phyloP scores from a whole-genome alignment of 306 rosid species.

The Corylus heterophylla region DNA sequence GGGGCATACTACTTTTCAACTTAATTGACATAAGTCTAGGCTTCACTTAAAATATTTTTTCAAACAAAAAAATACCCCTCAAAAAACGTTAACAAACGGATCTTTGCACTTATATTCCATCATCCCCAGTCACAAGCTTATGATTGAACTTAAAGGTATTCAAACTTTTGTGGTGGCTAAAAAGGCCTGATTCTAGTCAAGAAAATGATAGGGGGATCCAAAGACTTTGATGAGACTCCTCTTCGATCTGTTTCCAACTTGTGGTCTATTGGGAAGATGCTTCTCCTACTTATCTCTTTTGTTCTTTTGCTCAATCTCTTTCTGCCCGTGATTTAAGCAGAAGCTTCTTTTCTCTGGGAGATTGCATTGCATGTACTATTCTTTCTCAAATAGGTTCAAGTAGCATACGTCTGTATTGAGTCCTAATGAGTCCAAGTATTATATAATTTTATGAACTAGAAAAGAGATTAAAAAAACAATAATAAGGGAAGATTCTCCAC shows the following conservation, averaged over 20 bases:
- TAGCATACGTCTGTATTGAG: too few species aligned
- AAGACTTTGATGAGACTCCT: not conserved
- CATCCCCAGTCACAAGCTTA: not conserved
- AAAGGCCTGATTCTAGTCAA: not conserved
- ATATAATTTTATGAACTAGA: too few species aligned
- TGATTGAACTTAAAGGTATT: not conserved
- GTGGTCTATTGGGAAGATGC: not conserved
- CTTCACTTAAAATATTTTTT: not conserved
- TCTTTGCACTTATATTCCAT: too few species aligned
- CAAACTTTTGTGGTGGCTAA: not conserved
- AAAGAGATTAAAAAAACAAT: too few species aligned
- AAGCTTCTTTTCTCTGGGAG: too few species aligned
- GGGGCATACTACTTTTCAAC: not conserved
- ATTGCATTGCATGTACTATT: too few species aligned
- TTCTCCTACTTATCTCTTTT: not conserved
- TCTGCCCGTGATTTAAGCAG: not conserved
- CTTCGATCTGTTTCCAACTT: not conserved
- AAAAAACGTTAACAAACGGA: too few species aligned
- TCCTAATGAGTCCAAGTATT: too few species aligned
- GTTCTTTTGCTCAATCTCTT: not conserved
- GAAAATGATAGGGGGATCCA: not conserved
- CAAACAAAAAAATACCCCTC: too few species aligned
- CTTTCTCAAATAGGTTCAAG: too few species aligned
- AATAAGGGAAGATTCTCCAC: too few species aligned
- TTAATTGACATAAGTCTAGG: not conserved